Evolutionary conservation across 164 flowering plant genomes (phyloP).

Genomic region (Litsea cubeba): DNA sequence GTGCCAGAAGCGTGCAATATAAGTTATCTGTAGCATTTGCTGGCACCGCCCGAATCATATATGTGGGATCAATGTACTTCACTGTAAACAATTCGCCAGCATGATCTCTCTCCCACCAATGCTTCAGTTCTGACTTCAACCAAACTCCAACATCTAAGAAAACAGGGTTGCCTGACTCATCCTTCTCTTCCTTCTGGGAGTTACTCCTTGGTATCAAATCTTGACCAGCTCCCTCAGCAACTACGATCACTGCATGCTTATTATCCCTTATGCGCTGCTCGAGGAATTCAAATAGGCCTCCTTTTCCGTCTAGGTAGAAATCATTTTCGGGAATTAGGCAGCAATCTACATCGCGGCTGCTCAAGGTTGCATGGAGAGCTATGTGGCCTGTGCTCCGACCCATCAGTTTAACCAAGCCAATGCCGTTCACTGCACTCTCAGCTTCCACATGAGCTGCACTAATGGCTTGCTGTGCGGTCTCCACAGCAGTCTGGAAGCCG

Average conservation of each 20-base stretch:
- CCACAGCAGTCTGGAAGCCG: slow-evolving; percentile 88
- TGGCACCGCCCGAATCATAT: slow-evolving; percentile 82
- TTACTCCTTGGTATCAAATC: slow-evolving; percentile 57
- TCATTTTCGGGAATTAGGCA: slow-evolving; percentile 73
- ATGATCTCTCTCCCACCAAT: slow-evolving; percentile 75
- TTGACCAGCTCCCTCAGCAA: slow-evolving; percentile 90
- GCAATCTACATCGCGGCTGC: slow-evolving; percentile 85
- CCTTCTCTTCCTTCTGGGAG: slow-evolving; percentile 47
- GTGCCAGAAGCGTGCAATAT: slow-evolving; percentile 77
- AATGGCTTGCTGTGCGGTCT: slow-evolving; percentile 78
- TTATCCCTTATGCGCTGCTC: slow-evolving; percentile 41
- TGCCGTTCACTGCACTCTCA: slow-evolving; percentile 81
- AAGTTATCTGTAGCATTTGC: slow-evolving; percentile 76
- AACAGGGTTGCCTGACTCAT: slow-evolving; percentile 76
- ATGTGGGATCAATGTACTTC: slow-evolving; percentile 84
- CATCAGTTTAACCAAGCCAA: slow-evolving; percentile 86
- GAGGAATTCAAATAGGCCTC: slow-evolving; percentile 67
- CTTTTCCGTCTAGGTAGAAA: slow-evolving; percentile 67
- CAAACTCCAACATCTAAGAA: slow-evolving; percentile 80
- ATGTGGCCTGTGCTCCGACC: slow-evolving; percentile 90
- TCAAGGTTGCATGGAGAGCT: slow-evolving; percentile 67
- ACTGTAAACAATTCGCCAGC: slow-evolving; percentile 57
- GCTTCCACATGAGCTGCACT: slow-evolving; percentile 77
- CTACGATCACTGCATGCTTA: slow-evolving; percentile 77
- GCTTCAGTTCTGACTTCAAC: slow-evolving; percentile 72